Evolutionary conservation across 1,284 basidiomycete genomes (phyloP).

Genomic region (Pulchroboletus neoregius): DNA sequence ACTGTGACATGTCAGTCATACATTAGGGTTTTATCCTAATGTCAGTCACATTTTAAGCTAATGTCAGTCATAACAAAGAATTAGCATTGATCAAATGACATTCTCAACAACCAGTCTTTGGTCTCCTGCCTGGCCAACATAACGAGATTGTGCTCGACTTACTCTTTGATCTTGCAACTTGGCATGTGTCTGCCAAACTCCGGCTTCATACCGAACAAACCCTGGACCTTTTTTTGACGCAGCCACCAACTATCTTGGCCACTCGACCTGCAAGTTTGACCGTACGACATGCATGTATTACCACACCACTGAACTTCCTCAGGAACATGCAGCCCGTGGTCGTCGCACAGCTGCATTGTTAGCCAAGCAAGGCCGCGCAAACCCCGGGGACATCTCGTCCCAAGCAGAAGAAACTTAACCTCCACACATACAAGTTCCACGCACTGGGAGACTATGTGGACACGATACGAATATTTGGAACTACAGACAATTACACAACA

Average conservation of each 20-base stretch:
- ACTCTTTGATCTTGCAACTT: slow-evolving; percentile 9
- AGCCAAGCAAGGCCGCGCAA: neutral
- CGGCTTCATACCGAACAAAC: slow-evolving; percentile 27
- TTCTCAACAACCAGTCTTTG: slow-evolving; percentile 21
- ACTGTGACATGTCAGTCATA: no score
- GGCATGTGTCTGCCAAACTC: slow-evolving; percentile 25
- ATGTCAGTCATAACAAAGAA: no score
- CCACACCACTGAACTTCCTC: slow-evolving; percentile 23
- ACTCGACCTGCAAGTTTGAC: slow-evolving; percentile 15
- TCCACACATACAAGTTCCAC: slow-evolving; percentile 7
- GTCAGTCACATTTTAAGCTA: no score
- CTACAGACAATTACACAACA: neutral
- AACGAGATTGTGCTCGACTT: slow-evolving; percentile 19
- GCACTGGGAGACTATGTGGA: slow-evolving; percentile 28
- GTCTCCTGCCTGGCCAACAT: slow-evolving; percentile 19
- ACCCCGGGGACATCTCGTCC: neutral
- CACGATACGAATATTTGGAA: neutral
- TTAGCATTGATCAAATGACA: no score
- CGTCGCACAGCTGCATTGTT: slow-evolving; percentile 5
- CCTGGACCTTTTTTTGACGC: slow-evolving; percentile 33
- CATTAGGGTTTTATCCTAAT: no score
- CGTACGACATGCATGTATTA: slow-evolving; percentile 15
- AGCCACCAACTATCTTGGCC: slow-evolving; percentile 37
- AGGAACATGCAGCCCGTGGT: slow-evolving; percentile 16
- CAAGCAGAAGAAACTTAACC: slow-evolving; percentile 18